Evolutionary conservation across 208 protist species (phyloP).

Genomic region (Blastocrithidia nonstop): DNA sequence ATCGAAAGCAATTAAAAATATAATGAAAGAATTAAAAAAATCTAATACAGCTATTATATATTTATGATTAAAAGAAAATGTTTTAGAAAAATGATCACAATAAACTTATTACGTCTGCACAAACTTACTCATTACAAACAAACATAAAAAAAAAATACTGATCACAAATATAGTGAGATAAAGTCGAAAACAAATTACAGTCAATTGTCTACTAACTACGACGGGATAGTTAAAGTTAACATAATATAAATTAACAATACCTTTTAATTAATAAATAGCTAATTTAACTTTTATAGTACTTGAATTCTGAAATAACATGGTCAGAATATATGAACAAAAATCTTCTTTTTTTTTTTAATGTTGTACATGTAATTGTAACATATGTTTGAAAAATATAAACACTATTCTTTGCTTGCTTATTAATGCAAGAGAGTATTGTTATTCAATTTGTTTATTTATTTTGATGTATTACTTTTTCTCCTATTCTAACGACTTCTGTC

Average conservation of each 20-base stretch:
- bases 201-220: background rate
- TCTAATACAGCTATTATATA: slow-evolving; percentile 2
- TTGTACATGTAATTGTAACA: background rate
- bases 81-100: background rate
- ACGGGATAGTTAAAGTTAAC: no score
- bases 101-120: background rate
- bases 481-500: slow-evolving; percentile 26
- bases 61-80: background rate
- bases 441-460: background rate
- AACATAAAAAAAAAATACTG: background rate
- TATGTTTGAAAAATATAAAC: no score
- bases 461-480: background rate
- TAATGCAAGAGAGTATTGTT: no score
- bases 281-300: no score
- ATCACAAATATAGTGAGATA: background rate
- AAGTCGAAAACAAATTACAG: background rate
- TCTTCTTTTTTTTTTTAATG: no score
- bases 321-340: no score
- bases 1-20: background rate
- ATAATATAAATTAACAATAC: no score
- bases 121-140: background rate
- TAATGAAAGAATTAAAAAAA: background rate
- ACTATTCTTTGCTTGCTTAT: no score
- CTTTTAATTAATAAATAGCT: no score
- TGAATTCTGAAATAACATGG: no score